A percentile compares a stretch with the other conserved stretches of the same genome.
Evolutionary conservation across 2,329 filamentous ascomycete species (phyloP).

Genomic region (Thelonectria rubi): DNA sequence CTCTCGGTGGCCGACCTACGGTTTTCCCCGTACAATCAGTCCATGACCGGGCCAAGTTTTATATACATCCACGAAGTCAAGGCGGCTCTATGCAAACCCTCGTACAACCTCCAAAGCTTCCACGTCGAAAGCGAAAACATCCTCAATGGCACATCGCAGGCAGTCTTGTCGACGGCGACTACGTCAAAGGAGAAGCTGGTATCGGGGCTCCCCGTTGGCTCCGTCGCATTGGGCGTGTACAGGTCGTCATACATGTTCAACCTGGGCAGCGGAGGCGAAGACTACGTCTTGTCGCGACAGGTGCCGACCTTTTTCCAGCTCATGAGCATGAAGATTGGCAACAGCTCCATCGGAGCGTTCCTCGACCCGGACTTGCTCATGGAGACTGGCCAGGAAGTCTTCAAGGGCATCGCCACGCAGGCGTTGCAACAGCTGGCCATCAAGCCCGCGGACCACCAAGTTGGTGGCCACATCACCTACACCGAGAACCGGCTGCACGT

Average conservation of each 20-base stretch:
- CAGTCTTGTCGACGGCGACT: conserved; percentile 6
- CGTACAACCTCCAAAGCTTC: conserved; percentile 31
- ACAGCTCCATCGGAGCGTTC: conserved; percentile 22
- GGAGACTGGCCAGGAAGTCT: conserved; percentile 25
- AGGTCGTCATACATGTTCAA: conserved; percentile 24
- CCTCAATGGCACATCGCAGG: conserved; percentile 25
- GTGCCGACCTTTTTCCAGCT: conserved; percentile 41
- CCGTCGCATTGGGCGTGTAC: conserved; percentile 28
- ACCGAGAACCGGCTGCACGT: conserved; percentile 28
- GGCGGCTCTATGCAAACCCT: conserved; percentile 33
- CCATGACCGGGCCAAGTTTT: conserved; percentile 17
- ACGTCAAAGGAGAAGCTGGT: conserved; percentile 13
- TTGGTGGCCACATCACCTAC: conserved; percentile 22
- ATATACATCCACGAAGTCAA: conserved; percentile 35
- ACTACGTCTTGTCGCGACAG: conserved; percentile 32
- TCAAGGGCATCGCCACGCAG: conserved; percentile 32
- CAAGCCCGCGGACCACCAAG: conserved; percentile 23
- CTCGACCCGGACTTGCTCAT: conserved; percentile 26
- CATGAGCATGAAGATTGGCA: conserved; percentile 37
- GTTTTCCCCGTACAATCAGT: conserved; percentile 27
- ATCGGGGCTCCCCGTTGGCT: conserved; percentile 24
- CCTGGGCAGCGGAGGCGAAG: conserved; percentile 31
- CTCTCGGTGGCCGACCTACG: conserved; percentile 34
- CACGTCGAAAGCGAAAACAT: conserved; percentile 21
- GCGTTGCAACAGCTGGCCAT: conserved; percentile 22